Evolutionary conservation across 2,329 filamentous ascomycete species (phyloP), one percentile per base, ranked within the genome.

Genomic region (Emergomyces africanus): DNA sequence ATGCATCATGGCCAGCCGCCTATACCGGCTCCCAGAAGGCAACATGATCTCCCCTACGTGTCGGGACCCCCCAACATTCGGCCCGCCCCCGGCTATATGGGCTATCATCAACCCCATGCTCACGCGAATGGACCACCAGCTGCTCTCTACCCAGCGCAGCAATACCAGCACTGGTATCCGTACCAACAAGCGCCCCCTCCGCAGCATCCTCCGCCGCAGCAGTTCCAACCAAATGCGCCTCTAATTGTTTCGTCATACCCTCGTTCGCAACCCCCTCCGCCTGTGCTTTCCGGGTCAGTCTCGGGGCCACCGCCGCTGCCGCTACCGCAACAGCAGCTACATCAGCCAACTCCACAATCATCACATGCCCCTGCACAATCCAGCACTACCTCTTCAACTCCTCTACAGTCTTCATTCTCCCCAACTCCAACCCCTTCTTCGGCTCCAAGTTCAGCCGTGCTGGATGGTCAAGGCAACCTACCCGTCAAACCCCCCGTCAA

Each of bases 41-140:
- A 76, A 64, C 74, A 76, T 65, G 75, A 78, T 55, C 69, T 75
- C 58, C 66, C 74, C 37, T 78, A 78, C 64, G 67, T 71, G 23
- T 66, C 71, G 14, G 71, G 68, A 8, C 74, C 72, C 56, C 76
- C 79, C 37, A 81, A 79, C 64, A 79, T 84, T 72, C 75, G 75
- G 60, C 78, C 81, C 60, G 80, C 81, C 62, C 82, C 81, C 60
- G 82, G 75, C 54, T 83, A 87, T 66, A 84, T 83, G 77, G 67
- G 72, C 65, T 74, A 76, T 65, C 78, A 70, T 77, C 81, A 58
- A 78, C 83, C 59, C 74, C 85, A 62, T 79, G 83, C 73, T 79
- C 63, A 63, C 35, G 57, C 58, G 28, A 83, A 68, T 75, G 80
- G 68, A 74, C 82, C 69, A 68, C 74, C 66, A 67, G 74, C 67